A percentile compares a stretch with the other conserved stretches of the same genome.
Conservation (phyloP, 106 monocot species). For the Xerophyta viscosa region DNA sequence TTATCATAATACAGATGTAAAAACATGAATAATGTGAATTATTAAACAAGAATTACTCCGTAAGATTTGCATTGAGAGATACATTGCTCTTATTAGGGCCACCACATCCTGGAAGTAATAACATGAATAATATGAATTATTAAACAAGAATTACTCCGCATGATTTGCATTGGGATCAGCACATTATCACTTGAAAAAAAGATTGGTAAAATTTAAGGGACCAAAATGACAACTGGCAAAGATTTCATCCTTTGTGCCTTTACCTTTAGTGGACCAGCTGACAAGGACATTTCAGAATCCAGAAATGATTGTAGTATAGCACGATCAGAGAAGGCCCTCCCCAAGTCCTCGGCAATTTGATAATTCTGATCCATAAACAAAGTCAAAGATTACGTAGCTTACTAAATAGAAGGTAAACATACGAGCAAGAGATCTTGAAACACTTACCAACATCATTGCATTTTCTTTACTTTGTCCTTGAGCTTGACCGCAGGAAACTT, state of each 20-base stretch:
- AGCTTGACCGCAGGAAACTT: slow-evolving; percentile 54
- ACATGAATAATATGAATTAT: no score
- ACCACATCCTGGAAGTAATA: slow-evolving; percentile 54
- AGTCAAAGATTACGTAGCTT: background rate
- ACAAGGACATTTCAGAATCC: slow-evolving; percentile 32
- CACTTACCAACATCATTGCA: slow-evolving; percentile 52
- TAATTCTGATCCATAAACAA: slow-evolving; percentile 45
- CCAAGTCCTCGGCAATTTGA: slow-evolving; percentile 79
- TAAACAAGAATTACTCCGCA: no score
- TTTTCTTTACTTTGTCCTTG: slow-evolving; percentile 62
- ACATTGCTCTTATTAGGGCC: slow-evolving; percentile 67
- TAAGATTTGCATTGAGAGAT: no score
- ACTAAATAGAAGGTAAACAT: no score
- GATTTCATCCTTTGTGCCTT: background rate
- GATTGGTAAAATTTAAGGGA: no score
- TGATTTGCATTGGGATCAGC: no score
- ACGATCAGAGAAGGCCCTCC: slow-evolving; percentile 75
- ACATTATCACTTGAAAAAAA: no score
- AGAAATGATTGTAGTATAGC: slow-evolving; percentile 41
- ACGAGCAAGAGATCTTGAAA: background rate
- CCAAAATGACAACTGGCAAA: no score
- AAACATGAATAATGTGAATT: no score
- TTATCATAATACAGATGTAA: no score
- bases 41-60: no score
- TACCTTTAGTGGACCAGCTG: slow-evolving; percentile 65